Conservation (phyloP, 768 basidiomycete species). For the Leccinum subgranulosum region DNA sequence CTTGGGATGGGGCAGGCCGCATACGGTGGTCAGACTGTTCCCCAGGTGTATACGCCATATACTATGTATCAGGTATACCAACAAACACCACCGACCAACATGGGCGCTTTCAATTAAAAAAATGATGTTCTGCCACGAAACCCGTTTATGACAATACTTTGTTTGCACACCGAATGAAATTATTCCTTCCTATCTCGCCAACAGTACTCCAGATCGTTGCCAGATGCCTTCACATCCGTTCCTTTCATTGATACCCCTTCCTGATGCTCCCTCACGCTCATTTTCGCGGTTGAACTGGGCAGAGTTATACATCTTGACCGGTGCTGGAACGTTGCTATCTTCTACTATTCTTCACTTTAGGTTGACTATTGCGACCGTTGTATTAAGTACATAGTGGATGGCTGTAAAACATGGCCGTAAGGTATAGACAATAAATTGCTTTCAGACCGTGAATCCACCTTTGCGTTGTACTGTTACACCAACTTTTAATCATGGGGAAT, state of each 20-base stretch:
- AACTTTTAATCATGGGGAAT: constrained; percentile 48
- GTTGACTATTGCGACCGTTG: constrained; percentile 33
- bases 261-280: constrained; percentile 21
- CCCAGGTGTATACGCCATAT: constrained; percentile 75
- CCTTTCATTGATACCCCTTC: constrained; percentile 31
- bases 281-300: constrained; percentile 23
- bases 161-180: constrained; percentile 29
- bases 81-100: constrained; percentile 66
- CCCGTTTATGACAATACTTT: constrained; percentile 42
- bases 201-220: constrained; percentile 25
- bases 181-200: constrained; percentile 32
- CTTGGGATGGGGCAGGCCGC: constrained; percentile 66
- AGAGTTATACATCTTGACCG: constrained; percentile 22
- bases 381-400: constrained; percentile 38
- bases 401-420: constrained; percentile 37
- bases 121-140: constrained; percentile 23
- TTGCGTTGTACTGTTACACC: background rate
- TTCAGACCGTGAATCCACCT: background rate
- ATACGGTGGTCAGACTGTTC: constrained; percentile 58
- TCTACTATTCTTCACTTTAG: constrained; percentile 30
- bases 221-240: constrained; percentile 20
- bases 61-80: constrained; percentile 79
- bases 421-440: constrained; percentile 31
- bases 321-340: constrained; percentile 33
- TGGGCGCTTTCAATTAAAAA: constrained; percentile 72